Base-by-base conservation (phyloP, 202 grass and related monocot species). In the Musa balbisiana region DNA sequence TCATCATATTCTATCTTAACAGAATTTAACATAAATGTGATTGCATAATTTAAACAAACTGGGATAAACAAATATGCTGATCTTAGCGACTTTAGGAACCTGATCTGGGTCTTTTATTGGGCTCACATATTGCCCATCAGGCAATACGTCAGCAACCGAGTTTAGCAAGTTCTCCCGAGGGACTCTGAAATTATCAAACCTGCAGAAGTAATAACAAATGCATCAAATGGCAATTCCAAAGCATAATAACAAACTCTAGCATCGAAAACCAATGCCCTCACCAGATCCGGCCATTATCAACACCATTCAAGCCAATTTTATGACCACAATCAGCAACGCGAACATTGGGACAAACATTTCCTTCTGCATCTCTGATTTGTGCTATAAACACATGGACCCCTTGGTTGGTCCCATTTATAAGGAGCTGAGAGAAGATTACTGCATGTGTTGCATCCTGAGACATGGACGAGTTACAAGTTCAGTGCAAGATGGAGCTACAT, bases 201-300 rank as follows among this genome's bases (percentile, higher is more conserved):
- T 93, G 79, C 73, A 25, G 66, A 60, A 19, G 14, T 43, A 69
- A 49, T 71, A 43, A 75, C 56, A 29, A 33, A 51, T 14, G 55
- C 12, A 72, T 13, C 51, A 73, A 55, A 8, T 24, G 26, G 13
- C 10, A 79, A 73, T 21, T 2, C 19, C 72, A 33, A 62, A 62
- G 52, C 60, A 21, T 19, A 33, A 22, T 69, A 56, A 24, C 62
- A 52, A 62, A 24, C n/a, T 53, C 59, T 75, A 63, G 27, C 20
- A 73, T 24, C 51, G 1, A 55, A 21, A 55, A 22, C 9, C 10
- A 25, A 51, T 60, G 33, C 63, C 72, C 85, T 88, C 77, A 97
- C 94, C 94, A 98, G 75, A 98, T 98, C 19, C 86, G 86, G 24
- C 94, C 94, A 89, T 98, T 98, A 74, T 98, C 94, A 82, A 98